These are phyloP conservation scores for Exophiala sp. DNA, from an alignment of 2,329 filamentous ascomycete genomes.

Conservation along the genomic window DNA sequence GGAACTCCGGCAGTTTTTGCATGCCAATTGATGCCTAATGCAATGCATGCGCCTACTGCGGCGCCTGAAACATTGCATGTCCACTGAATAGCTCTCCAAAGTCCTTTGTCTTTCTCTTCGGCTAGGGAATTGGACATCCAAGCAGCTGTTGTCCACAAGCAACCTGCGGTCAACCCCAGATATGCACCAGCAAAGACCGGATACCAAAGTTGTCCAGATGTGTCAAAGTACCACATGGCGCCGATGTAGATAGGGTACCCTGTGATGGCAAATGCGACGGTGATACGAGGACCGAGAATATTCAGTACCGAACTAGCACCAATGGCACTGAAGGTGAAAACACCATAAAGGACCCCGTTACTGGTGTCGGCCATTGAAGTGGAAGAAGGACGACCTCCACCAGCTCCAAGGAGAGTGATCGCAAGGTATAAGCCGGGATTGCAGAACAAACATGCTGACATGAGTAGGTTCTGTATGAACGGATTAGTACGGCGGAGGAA, in stretches of 20 bases:
- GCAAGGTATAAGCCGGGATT: constrained; percentile 2
- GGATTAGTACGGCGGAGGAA: background rate
- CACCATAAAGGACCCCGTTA: constrained; percentile 3
- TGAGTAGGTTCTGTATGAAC: background rate
- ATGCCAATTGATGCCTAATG: constrained; percentile 3
- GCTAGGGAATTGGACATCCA: background rate
- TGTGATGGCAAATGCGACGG: background rate
- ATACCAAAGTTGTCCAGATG: background rate
- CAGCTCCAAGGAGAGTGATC: constrained; percentile 2
- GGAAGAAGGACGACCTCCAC: background rate
- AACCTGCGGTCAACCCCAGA: constrained; percentile 1
- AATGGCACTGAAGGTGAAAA: background rate
- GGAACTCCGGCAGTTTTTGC: background rate
- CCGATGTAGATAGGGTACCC: constrained; percentile 6
- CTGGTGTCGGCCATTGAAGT: constrained; percentile 1
- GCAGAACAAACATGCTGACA: constrained; percentile 1
- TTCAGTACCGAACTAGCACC: background rate
- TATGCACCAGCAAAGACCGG: constrained; percentile 2
- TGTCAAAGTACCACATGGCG: constrained; percentile 6
- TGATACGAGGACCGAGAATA: constrained; percentile 1
- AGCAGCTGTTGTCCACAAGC: constrained; percentile 5
- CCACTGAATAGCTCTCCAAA: constrained; percentile 4
- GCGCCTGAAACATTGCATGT: constrained; percentile 1
- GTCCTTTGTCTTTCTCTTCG: constrained; percentile 3
- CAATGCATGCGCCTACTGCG: background rate